Conservation (phyloP, 345 rosid genomes). For the Lagerstroemia speciosa region DNA sequence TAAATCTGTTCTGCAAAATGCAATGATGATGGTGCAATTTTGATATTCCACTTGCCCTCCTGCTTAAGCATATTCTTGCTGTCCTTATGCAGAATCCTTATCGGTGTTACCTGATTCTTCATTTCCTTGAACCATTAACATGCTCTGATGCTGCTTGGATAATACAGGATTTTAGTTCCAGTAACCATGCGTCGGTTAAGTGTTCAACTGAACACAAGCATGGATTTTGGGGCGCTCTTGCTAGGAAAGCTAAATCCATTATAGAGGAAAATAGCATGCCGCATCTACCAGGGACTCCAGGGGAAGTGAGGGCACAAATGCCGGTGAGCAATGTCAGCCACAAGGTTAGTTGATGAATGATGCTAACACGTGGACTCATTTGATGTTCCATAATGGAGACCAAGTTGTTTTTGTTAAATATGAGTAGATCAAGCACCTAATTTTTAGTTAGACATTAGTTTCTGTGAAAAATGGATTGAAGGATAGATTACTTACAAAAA, state of each 20-base stretch:
- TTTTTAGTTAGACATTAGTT: too few species aligned
- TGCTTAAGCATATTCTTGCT: too few species aligned
- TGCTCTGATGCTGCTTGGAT: background rate
- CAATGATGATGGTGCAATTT: too few species aligned
- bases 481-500: too few species aligned
- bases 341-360: constrained; percentile 17
- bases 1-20: too few species aligned
- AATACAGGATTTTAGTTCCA: constrained; percentile 31
- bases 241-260: constrained; percentile 84
- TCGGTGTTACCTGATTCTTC: background rate
- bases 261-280: constrained; percentile 47
- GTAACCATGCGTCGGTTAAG: constrained; percentile 41
- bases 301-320: constrained; percentile 21
- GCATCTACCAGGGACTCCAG: constrained; percentile 18
- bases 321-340: constrained; percentile 16
- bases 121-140: background rate
- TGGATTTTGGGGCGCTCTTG: constrained; percentile 80
- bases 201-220: constrained; percentile 43
- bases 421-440: too few species aligned
- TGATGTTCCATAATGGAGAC: too few species aligned
- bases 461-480: too few species aligned
- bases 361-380: too few species aligned
- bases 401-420: too few species aligned
- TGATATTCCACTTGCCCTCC: too few species aligned
- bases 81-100: too few species aligned